Percentiles rank a stretch among this genome's conserved stretches.
Evolutionary conservation across 2,329 filamentous ascomycete species (phyloP).

Genomic region (Orbilia javanica): DNA sequence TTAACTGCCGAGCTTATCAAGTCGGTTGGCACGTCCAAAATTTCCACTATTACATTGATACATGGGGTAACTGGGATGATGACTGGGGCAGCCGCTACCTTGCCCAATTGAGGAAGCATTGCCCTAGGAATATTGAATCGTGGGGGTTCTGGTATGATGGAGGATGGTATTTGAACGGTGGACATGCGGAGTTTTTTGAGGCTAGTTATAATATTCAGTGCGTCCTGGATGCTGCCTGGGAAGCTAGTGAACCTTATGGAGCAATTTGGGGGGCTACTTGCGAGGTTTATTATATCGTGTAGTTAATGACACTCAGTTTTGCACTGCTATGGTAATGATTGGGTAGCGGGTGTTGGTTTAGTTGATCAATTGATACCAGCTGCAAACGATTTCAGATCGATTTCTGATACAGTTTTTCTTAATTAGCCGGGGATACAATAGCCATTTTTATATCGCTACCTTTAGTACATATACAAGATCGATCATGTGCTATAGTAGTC

Average conservation of each 20-base stretch:
- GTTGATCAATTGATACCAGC: no score
- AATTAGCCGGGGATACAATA: no score
- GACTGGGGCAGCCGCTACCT: slow-evolving; percentile 18
- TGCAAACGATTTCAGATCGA: no score
- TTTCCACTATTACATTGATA: slow-evolving; percentile 28
- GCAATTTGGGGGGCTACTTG: slow-evolving; percentile 21
- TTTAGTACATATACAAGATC: no score
- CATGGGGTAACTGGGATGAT: slow-evolving; percentile 31
- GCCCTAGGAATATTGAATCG: neutral
- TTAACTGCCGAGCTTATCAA: slow-evolving; percentile 23
- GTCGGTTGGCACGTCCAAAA: slow-evolving; percentile 1
- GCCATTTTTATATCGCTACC: no score
- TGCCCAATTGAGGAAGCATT: slow-evolving; percentile 5
- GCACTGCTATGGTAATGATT: no score
- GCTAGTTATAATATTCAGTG: slow-evolving; percentile 13
- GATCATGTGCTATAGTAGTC: no score
- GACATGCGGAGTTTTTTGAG: slow-evolving; percentile 18
- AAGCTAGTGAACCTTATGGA: slow-evolving; percentile 9
- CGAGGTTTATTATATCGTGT: neutral
- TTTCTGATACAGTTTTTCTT: no score
- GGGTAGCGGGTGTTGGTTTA: no score
- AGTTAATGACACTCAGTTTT: no score
- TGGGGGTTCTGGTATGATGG: slow-evolving; percentile 28
- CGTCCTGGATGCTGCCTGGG: slow-evolving; percentile 21
- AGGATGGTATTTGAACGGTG: slow-evolving; percentile 1